phyloP scores from a whole-genome alignment of 805 yeast species.

The Schwanniomyces sp. region DNA sequence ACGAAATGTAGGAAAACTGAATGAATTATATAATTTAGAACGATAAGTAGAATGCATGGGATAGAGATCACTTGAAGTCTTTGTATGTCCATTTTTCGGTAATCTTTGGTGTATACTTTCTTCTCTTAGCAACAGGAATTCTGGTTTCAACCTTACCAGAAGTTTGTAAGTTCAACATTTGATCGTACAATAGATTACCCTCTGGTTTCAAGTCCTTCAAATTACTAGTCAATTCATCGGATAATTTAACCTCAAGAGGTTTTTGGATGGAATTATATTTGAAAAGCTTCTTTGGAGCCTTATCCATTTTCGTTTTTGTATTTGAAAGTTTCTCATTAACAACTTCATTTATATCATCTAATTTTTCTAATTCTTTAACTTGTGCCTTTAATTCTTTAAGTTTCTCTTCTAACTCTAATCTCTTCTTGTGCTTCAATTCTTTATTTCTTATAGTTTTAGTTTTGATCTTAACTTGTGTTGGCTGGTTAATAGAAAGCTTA shows the following conservation, averaged over 20 bases:
- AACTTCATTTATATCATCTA: conserved; percentile 24
- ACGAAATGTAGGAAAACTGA: not conserved
- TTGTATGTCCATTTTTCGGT: conserved; percentile 94
- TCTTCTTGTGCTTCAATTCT: conserved; percentile 61
- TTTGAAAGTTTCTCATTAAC: conserved; percentile 17
- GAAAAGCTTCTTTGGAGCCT: conserved; percentile 38
- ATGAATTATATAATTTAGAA: not conserved
- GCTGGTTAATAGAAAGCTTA: conserved; percentile 68
- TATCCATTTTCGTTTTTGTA: conserved; percentile 17
- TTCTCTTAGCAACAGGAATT: conserved; percentile 62
- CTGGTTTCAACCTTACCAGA: conserved; percentile 87
- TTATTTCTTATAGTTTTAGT: conserved; percentile 76
- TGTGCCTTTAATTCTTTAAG: conserved; percentile 59
- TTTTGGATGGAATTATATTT: conserved; percentile 43
- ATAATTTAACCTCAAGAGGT: conserved; percentile 73
- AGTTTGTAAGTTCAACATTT: conserved; percentile 77
- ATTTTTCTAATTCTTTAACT: conserved; percentile 55
- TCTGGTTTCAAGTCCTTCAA: conserved; percentile 85
- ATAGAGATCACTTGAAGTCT: conserved; percentile 65
- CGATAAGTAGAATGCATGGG: not conserved
- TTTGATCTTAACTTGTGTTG: conserved; percentile 67
- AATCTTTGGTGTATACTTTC: conserved; percentile 68
- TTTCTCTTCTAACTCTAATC: conserved; percentile 53
- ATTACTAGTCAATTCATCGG: conserved; percentile 86
- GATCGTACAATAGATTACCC: conserved; percentile 81